Evolutionary conservation across 2,329 filamentous ascomycete genomes (phyloP), one percentile per base, ranked within the genome.

Genomic region (Samsoniella hepiali): DNA sequence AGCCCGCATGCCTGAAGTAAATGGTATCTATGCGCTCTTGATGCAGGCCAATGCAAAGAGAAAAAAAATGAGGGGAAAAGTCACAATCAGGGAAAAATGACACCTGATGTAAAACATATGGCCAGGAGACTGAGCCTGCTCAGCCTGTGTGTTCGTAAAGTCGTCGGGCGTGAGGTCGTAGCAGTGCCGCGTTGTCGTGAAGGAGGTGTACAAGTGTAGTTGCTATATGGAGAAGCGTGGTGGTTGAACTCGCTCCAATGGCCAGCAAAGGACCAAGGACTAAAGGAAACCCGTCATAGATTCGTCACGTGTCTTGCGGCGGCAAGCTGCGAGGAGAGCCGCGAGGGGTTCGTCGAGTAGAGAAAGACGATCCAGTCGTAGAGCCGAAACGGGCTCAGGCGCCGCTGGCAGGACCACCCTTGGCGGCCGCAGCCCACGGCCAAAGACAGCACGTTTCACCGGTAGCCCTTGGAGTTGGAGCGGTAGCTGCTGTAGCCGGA

Each of bases 401-500:
- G 76, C 74, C 36, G 76, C 1, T 10, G 9, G 10, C 1, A 38
- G 5, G 2, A 34, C 34, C 75, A 65, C 69, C 73, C 70, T 72
- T 75, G 76, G 74, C 72, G 68, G 71, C 40, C 79, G 67, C 78
- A 79, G 68, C 78, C 79, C 72, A 76, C 76, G 73, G 75, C 74
- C 78, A 77, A 51, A 36, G 45, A 61, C 38, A 38, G 27, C 38
- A n/a, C 27, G 27, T 45, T 36, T 61, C 58, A 61, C 70, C 81
- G 77, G 68, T 79, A 78, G 73, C 76, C 76, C 64, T 75, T 77
- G 69, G 73, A 73, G 70, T 74, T 73, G 3, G 82, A 84, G 47
- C 77, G 76, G 29, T 61, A 61, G 72, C 82, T 84, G 69, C 81
- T 75, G 70, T 85, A 84, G 63, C 81, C 81, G 7, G 82, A 84